Evolutionary conservation across 768 basidiomycete genomes (phyloP).

Genomic region (Mycena venus): DNA sequence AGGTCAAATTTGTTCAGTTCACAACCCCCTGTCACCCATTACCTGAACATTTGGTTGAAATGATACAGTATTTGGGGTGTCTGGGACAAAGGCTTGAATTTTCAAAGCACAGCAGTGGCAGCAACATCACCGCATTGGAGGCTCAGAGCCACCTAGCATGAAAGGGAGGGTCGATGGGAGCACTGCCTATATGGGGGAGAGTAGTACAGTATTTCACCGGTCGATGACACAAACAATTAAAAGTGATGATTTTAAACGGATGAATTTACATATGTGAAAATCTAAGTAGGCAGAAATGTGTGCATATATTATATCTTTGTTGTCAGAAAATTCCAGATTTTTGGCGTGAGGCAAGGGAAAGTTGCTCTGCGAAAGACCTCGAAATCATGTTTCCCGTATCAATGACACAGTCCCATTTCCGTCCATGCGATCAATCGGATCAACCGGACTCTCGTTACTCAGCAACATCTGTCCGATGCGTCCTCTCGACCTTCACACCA

Average conservation of each 20-base stretch:
- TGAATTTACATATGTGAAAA: background rate
- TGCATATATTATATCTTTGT: background rate
- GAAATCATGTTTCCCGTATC: background rate
- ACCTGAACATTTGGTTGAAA: no score
- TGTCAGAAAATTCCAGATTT: background rate
- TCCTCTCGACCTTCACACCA: background rate
- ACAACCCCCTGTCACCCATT: no score
- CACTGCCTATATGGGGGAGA: no score
- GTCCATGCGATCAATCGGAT: background rate
- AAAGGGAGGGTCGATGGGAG: no score
- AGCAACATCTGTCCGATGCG: background rate
- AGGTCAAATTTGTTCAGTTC: no score
- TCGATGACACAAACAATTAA: constrained; percentile 12
- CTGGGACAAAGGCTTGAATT: no score
- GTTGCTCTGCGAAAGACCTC: background rate
- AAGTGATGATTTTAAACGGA: background rate
- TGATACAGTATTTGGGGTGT: no score
- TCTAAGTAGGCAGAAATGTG: background rate
- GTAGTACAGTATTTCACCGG: constrained; percentile 30
- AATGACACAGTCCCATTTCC: constrained; percentile 15
- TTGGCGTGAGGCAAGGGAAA: background rate
- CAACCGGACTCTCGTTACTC: background rate
- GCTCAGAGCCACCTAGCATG: no score
- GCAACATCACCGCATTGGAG: no score
- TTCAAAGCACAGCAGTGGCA: no score